These are phyloP conservation scores for Helenozyma rhizophorensis DNA, from an alignment of 805 yeast genomes.

Conservation along the genomic window DNA sequence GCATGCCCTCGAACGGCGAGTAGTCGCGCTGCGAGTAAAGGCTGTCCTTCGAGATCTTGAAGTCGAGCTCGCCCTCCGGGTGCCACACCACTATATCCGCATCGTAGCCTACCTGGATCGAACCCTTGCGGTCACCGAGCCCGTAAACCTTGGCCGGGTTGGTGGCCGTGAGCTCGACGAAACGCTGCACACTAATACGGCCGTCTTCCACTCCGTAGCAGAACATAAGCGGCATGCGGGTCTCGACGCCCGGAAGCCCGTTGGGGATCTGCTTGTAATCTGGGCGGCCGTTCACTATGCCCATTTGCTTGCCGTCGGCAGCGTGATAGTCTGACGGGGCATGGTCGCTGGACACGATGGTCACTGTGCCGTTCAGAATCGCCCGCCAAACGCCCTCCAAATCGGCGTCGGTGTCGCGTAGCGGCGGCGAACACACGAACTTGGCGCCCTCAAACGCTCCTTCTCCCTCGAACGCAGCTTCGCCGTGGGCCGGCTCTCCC, in stretches of 20 bases:
- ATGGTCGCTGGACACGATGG: slow-evolving; percentile 44
- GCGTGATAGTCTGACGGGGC: slow-evolving; percentile 42
- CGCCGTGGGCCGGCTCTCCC: too few species aligned
- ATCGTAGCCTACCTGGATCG: slow-evolving; percentile 43
- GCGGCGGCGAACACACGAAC: slow-evolving; percentile 48
- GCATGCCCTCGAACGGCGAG: slow-evolving; percentile 37
- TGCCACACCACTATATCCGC: slow-evolving; percentile 49
- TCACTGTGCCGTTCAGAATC: slow-evolving; percentile 44
- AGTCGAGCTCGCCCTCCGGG: slow-evolving; percentile 22
- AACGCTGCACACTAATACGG: slow-evolving; percentile 35
- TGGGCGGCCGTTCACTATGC: slow-evolving; percentile 35
- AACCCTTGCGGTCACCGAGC: slow-evolving; percentile 35
- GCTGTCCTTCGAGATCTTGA: slow-evolving; percentile 23
- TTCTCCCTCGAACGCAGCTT: slow-evolving; percentile 20
- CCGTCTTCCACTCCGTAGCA: slow-evolving; percentile 42
- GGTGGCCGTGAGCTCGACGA: slow-evolving; percentile 42
- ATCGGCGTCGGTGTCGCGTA: slow-evolving; percentile 36
- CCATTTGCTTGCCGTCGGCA: slow-evolving; percentile 39
- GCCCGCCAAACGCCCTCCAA: slow-evolving; percentile 43
- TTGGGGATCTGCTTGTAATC: slow-evolving; percentile 44
- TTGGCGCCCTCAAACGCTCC: slow-evolving; percentile 46
- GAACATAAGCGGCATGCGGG: slow-evolving; percentile 41
- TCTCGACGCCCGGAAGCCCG: slow-evolving; percentile 48
- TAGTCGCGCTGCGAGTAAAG: slow-evolving; percentile 36
- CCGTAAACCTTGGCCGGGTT: slow-evolving; percentile 48